Evolutionary conservation across 228 moss, liverwort and hornwort species (phyloP).

Genomic region (Sphagnum magellanicum): DNA sequence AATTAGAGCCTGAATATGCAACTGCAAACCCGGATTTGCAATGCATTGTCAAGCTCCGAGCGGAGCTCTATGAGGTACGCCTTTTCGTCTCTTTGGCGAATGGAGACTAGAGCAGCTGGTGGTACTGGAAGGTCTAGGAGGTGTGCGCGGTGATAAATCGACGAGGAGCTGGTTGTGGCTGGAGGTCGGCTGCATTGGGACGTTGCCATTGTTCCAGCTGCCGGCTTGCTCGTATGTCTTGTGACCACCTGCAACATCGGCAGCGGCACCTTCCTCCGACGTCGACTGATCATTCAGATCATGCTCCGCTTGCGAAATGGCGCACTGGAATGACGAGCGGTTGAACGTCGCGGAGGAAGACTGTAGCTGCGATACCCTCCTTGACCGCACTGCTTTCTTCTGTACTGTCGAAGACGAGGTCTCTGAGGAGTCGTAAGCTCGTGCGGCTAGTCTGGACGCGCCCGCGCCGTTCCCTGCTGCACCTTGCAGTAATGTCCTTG

Average conservation of each 20-base stretch:
- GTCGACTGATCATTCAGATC: constrained; percentile 29
- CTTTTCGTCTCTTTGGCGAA: constrained; percentile 46
- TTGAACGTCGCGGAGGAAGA: constrained; percentile 33
- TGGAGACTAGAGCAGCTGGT: constrained; percentile 6
- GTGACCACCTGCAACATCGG: neutral
- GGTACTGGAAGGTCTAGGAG: constrained; percentile 28
- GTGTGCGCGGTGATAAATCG: constrained; percentile 50
- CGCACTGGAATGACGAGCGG: constrained; percentile 6
- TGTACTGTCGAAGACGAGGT: constrained; percentile 36
- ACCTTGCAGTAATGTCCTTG: constrained; percentile 30
- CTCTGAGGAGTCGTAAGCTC: constrained; percentile 35
- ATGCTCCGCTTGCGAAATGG: constrained; percentile 15
- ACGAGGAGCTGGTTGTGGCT: constrained; percentile 27
- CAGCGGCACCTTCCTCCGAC: constrained; percentile 20
- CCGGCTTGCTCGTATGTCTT: neutral
- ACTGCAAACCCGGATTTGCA: too few species aligned
- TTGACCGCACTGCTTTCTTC: constrained; percentile 52
- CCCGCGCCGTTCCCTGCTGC: constrained; percentile 26
- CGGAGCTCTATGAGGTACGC: constrained; percentile 54
- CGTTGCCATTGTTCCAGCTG: too few species aligned
- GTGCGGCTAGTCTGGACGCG: neutral
- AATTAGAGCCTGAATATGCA: too few species aligned
- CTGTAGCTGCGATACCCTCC: constrained; percentile 54
- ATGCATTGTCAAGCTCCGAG: constrained; percentile 22
- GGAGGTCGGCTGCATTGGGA: constrained; percentile 5